Evolutionary conservation across 345 rosid species (phyloP), one percentile per base, ranked within the genome.

Genomic region (Abelmoschus esculentus): DNA sequence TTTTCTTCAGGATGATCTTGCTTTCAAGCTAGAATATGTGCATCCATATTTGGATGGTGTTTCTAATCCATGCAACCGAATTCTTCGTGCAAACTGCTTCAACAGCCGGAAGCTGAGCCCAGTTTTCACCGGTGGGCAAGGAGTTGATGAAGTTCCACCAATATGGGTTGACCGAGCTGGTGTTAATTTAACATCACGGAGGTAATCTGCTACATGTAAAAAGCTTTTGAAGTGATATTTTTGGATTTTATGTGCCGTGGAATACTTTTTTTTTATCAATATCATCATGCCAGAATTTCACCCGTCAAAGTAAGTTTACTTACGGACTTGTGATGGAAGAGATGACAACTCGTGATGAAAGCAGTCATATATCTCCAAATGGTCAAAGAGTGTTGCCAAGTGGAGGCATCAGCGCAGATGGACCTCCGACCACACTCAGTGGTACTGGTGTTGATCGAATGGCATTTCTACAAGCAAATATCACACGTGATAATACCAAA

Each of bases 161-260:
- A 91, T 92, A 71, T 96, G 98, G 99, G 99, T 96, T 62, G 98
- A 96, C 80, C 88, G 99, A 75, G 89, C 96, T 80, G 99, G 99
- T 62, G 14, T 89, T 11, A 96, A 76, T 90, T 90, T 75, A 96
- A 90, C 75, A 89, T 92, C 64, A 96, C 97, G 17, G 98, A 96
- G 98, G 99, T 96, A 78, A 78, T 76, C 68, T 57, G 61, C 71
- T 34, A n/a, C 73, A 38, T 67, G 5, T 12, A 13, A 26, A 29
- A 57, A 61, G 46, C 22, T 69, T 17, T 18, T 53, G 59, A 7
- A 7, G 22, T 13, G 10, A 19, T 8, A 32, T 38, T 36, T 38
- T 10, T 57, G 42, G 42, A 38, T 38, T 52, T 67, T 36, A 2
- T 72, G n/a, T 38, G 19, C 44, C 1, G 2, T 22, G n/a, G 50